phyloP scores from a whole-genome alignment of 148 eudicot species.

The Camellia sinensis region DNA sequence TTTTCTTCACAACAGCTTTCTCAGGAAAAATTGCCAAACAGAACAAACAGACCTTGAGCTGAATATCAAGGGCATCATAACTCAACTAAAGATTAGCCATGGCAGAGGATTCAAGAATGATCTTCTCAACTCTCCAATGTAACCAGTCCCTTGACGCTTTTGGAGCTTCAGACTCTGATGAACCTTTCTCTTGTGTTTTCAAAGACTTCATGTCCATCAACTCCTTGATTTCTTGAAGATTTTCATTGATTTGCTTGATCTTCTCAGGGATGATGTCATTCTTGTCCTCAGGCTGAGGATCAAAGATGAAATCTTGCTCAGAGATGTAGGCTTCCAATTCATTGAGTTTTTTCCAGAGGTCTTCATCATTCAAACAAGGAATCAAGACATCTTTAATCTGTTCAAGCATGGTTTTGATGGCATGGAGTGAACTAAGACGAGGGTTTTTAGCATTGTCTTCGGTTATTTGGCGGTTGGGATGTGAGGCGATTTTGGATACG shows the following conservation, averaged over 20 bases:
- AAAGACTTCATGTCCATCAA: neutral
- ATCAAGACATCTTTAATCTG: neutral
- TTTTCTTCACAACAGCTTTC: slow-evolving; percentile 4
- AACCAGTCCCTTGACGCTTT: neutral
- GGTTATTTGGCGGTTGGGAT: neutral
- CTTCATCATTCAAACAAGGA: neutral
- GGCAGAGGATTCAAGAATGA: neutral
- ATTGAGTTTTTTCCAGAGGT: neutral
- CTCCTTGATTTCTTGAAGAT: neutral
- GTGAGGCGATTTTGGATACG: neutral
- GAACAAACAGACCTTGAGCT: slow-evolving; percentile 5
- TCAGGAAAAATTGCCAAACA: slow-evolving; percentile 9
- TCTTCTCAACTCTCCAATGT: neutral
- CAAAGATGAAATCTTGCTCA: neutral
- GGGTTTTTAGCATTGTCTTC: neutral
- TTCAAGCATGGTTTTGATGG: neutral
- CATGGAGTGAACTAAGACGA: neutral
- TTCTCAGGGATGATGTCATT: neutral
- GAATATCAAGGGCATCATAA: neutral
- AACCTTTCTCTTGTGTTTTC: neutral
- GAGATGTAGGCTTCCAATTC: neutral
- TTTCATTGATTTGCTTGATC: neutral
- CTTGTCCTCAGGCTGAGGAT: neutral
- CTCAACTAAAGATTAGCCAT: slow-evolving; percentile 9
- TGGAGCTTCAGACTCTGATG: neutral